Conservation (phyloP, 768 basidiomycete species). For the Tulasnella sp. region DNA sequence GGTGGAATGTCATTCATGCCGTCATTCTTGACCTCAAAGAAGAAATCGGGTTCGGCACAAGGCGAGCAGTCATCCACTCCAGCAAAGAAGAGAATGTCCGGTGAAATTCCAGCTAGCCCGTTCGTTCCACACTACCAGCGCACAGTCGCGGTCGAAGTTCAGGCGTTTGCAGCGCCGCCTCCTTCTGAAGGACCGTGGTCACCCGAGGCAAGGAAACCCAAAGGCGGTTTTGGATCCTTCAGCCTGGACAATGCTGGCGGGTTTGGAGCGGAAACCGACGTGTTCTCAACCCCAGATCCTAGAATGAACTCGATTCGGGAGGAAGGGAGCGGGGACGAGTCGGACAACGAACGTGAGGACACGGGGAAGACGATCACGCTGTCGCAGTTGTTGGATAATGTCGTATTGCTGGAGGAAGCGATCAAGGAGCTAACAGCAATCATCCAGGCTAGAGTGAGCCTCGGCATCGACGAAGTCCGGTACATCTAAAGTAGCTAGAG, state of each 20-base stretch:
- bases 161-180: slow-evolving; percentile 66
- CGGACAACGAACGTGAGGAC: slow-evolving; percentile 41
- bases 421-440: slow-evolving; percentile 91
- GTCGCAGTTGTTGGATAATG: slow-evolving; percentile 86
- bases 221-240: neutral
- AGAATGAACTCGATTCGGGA: slow-evolving; percentile 39
- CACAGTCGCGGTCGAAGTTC: slow-evolving; percentile 70
- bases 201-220: slow-evolving; percentile 42
- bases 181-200: slow-evolving; percentile 69
- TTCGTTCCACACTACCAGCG: slow-evolving; percentile 84
- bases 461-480: slow-evolving; percentile 82
- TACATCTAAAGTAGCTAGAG: slow-evolving; percentile 54
- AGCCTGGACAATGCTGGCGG: slow-evolving; percentile 43
- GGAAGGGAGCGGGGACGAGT: slow-evolving; percentile 40
- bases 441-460: slow-evolving; percentile 76
- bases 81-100: slow-evolving; percentile 48
- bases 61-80: slow-evolving; percentile 36
- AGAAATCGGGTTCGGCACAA: neutral
- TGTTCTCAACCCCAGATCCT: slow-evolving; percentile 32
- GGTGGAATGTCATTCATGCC: slow-evolving; percentile 23
- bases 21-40: slow-evolving; percentile 30
- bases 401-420: slow-evolving; percentile 91
- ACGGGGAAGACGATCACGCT: slow-evolving; percentile 60
- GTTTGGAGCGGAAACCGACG: slow-evolving; percentile 32
- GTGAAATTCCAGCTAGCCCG: slow-evolving; percentile 58